Percentiles rank a stretch among this genome's conserved stretches.
These are phyloP conservation scores for Panellus pusillus DNA, from an alignment of 768 basidiomycete species.

Conservation along the genomic window DNA sequence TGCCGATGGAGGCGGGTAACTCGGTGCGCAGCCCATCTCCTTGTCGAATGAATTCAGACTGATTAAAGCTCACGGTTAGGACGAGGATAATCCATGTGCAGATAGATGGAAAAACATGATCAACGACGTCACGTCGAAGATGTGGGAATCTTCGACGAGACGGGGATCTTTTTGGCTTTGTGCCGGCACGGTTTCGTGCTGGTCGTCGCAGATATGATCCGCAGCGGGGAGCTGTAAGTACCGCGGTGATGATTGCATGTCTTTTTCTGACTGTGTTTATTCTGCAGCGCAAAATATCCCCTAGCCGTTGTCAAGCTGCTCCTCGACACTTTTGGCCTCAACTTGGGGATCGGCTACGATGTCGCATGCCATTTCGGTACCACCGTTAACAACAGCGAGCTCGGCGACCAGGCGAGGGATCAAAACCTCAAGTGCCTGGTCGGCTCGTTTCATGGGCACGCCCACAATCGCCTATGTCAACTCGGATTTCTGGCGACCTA, in stretches of 20 bases:
- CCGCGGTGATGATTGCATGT: no score
- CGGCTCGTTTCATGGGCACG: conserved; percentile 16
- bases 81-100: conserved; percentile 9
- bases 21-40: background rate
- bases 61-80: background rate
- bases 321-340: background rate
- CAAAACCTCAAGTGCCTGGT: conserved; percentile 1
- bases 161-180: conserved; percentile 36
- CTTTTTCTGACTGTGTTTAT: background rate
- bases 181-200: conserved; percentile 38
- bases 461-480: conserved; percentile 16
- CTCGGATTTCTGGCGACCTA: conserved; percentile 15
- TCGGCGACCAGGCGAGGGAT: background rate
- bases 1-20: background rate
- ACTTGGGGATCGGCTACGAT: conserved; percentile 12
- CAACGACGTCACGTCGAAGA: conserved; percentile 21
- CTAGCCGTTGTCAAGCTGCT: conserved; percentile 11
- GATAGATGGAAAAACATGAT: conserved; percentile 11
- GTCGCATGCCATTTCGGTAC: conserved; percentile 20
- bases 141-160: conserved; percentile 40
- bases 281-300: conserved; percentile 11
- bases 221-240: conserved; percentile 40
- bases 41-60: background rate
- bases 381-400: conserved; percentile 1
- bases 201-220: conserved; percentile 33